Base-by-base conservation (phyloP, 164 flowering plant species). In the Magnolia sinica region DNA sequence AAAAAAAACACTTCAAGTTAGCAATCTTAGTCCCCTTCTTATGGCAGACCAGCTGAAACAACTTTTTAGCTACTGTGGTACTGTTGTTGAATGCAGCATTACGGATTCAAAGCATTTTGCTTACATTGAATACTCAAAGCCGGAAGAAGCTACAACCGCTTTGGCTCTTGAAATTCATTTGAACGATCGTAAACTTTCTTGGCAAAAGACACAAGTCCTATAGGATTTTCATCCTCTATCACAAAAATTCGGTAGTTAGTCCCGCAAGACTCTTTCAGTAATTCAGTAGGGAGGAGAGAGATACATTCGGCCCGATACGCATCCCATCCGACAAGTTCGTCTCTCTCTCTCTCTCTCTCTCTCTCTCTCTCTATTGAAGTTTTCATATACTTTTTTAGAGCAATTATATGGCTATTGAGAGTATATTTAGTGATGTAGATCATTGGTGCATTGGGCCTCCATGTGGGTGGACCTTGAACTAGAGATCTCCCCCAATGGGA, bases 71-170 rank as follows among this genome's bases (percentile, higher is more conserved):
- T 91, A 86, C 72, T 94, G 89, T 83, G 99, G 99, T 27, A 87
- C 95, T n/a, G 93, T 96, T 80, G 89, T 93, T 61, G 98, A 93
- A 8, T 92, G 97, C 82, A 88, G 81, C 73, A 91, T 96, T 73
- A 85, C 97, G 50, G 99, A 96, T 75, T 96, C 98, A 55, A 96
- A 93, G 83, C 97, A 96, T 80, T 90, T 90, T 82, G 99, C 98
- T 37, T 94, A 90, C 79, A 89, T 96, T 76, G 98, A 94, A 79
- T 96, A 93, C 81, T 90, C 95, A 76, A 96, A 94, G 75, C 93
- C 99, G 49, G 98, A 96, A 82, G 96, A 96, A 86, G 99, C 99
- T 59, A 88, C 86, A 73, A 91, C 98, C 76, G 97, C 97, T 74
- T 81, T 96, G 84, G 89, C 91, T 72, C 75, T 92, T 23, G 24